Conservation (phyloP, 345 rosid genomes). For the Kandelia obovata region DNA sequence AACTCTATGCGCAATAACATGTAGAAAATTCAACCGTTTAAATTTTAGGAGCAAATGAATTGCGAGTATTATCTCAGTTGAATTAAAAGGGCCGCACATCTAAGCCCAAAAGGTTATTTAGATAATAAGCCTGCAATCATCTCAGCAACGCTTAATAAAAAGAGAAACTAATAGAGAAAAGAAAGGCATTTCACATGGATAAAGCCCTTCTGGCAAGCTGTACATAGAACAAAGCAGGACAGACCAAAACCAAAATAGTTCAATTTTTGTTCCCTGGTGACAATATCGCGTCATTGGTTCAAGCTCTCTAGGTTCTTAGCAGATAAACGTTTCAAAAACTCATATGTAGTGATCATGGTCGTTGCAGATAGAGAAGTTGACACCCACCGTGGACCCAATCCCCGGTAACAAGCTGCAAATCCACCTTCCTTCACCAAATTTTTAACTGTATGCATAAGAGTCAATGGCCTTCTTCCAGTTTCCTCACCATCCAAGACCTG, state of each 20-base stretch:
- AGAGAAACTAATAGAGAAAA: not conserved
- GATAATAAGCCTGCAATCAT: constrained; percentile 6
- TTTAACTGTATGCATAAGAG: constrained; percentile 51
- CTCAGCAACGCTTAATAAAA: constrained; percentile 4
- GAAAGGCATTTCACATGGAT: constrained; percentile 20
- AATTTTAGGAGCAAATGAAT: too few relatives aligned
- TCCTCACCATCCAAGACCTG: constrained; percentile 78
- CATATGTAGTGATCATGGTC: constrained; percentile 87
- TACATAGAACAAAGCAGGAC: constrained; percentile 5
- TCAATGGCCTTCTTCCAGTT: constrained; percentile 60
- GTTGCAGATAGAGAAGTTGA: constrained; percentile 88
- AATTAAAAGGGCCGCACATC: too few relatives aligned
- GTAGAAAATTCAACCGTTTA: too few relatives aligned
- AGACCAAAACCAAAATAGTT: not conserved
- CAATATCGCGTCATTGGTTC: constrained; percentile 14
- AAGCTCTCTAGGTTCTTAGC: constrained; percentile 43
- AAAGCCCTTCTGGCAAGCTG: constrained; percentile 7
- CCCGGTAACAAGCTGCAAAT: constrained; percentile 69
- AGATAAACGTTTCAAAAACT: constrained; percentile 70
- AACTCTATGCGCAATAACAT: too few relatives aligned
- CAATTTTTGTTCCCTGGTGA: not conserved
- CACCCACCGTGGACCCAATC: constrained; percentile 93
- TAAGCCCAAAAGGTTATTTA: too few relatives aligned
- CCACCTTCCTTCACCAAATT: constrained; percentile 76
- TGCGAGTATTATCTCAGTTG: too few relatives aligned